Evolutionary conservation across 768 basidiomycete genomes (phyloP), one percentile per base, ranked within the genome.

Genomic region (Pleurotus tuber-regium): DNA sequence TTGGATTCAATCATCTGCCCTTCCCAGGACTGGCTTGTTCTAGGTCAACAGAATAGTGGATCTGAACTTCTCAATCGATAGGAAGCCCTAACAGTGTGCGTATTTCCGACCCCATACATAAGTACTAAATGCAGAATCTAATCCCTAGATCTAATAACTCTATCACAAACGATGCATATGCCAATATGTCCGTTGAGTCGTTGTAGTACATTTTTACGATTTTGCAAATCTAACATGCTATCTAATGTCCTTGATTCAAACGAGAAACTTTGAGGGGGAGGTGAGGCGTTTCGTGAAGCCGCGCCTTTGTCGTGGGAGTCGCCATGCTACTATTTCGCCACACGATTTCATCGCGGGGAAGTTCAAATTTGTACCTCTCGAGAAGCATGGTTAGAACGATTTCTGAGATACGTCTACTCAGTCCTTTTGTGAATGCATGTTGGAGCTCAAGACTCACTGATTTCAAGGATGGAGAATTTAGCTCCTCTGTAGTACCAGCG

Each of bases 381-480:
- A 64, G 35, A 1, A 64, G 58, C 10, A 57, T 40, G 2, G 55
- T 51, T 8, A 64, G 54, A 18, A 63, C 59, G 23, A 61, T 54
- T 56, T 64, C 63, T 64, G 42, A 12, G 19, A n/a, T n/a, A n/a
- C n/a, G n/a, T n/a, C n/a, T n/a, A n/a, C n/a, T n/a, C n/a, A n/a
- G 43, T 23, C 1, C 19, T 10, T 3, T 10, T 38, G n/a, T n/a
- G n/a, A n/a, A n/a, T n/a, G n/a, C n/a, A n/a, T n/a, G n/a, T n/a
- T n/a, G n/a, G n/a, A n/a, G n/a, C n/a, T n/a, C n/a, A n/a, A n/a
- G 8, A 60, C 69, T 16, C 46, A 71, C 70, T 71, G 53, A 70
- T 71, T 54, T 71, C 70, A 11, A 71, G 54, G 48, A 70, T 63
- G 3, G 70, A 60, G 53, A 72, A 71, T 55, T 70, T 69, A 57